Conservation (phyloP, 306 rosid species). For the Castanea crenata region DNA sequence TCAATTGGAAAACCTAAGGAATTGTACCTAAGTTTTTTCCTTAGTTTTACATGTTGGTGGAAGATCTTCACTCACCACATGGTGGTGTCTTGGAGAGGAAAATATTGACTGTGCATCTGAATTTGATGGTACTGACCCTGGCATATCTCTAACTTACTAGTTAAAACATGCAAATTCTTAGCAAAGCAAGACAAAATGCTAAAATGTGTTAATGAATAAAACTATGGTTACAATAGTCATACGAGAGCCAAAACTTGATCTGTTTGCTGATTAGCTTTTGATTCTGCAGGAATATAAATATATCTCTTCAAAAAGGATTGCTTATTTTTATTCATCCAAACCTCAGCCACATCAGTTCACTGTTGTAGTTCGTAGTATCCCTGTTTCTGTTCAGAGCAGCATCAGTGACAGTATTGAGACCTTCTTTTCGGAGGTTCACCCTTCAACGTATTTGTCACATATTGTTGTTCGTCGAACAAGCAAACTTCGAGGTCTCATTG, state of each 20-base stretch:
- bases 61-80: neutral
- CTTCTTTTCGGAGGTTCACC: slow-evolving; percentile 73
- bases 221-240: slow-evolving; percentile 5
- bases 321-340: slow-evolving; percentile 71
- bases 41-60: neutral
- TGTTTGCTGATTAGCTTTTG: slow-evolving; percentile 26
- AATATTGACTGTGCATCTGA: neutral
- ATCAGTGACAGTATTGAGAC: slow-evolving; percentile 61
- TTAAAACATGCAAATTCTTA: slow-evolving; percentile 10
- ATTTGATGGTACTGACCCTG: neutral
- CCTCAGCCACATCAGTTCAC: slow-evolving; percentile 95
- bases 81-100: neutral
- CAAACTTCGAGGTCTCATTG: slow-evolving; percentile 61
- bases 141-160: slow-evolving; percentile 13
- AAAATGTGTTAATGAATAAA: neutral
- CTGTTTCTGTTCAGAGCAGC: slow-evolving; percentile 43
- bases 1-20: too few relatives aligned
- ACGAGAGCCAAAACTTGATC: slow-evolving; percentile 24
- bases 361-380: slow-evolving; percentile 72
- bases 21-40: neutral
- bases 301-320: slow-evolving; percentile 65
- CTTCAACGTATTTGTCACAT: slow-evolving; percentile 75
- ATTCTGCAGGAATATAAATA: slow-evolving; percentile 73
- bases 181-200: neutral
- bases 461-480: slow-evolving; percentile 64